Evolutionary conservation across 2,329 filamentous ascomycete species (phyloP).

Genomic region (Taxawa tesnikishii): DNA sequence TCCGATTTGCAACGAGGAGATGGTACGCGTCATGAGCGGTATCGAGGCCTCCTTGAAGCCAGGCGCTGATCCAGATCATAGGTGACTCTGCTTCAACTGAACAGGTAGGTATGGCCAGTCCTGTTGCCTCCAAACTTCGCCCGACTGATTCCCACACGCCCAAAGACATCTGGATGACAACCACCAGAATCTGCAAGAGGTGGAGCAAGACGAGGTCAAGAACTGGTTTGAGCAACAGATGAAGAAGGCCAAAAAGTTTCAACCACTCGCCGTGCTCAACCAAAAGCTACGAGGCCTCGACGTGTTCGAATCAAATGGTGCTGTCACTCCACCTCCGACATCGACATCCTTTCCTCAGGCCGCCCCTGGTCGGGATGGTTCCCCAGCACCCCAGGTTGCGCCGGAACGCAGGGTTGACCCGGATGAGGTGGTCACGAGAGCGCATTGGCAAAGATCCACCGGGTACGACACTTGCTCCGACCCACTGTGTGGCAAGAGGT

Average conservation of each 20-base stretch:
- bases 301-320: conserved; percentile 86
- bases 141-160: conserved; percentile 8
- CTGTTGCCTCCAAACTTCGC: neutral
- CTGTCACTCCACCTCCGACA: conserved; percentile 31
- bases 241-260: conserved; percentile 83
- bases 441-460: conserved; percentile 76
- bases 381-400: conserved; percentile 22
- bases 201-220: conserved; percentile 87
- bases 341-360: conserved; percentile 22
- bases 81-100: conserved; percentile 86
- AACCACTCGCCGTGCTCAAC: conserved; percentile 80
- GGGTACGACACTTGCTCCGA: conserved; percentile 75
- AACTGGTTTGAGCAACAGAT: conserved; percentile 96
- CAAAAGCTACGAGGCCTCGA: conserved; percentile 88
- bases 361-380: conserved; percentile 13
- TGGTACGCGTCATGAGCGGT: conserved; percentile 44
- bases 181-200: conserved; percentile 78
- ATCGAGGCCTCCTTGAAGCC: neutral
- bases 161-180: conserved; percentile 69
- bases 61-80: conserved; percentile 22
- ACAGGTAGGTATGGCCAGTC: conserved; percentile 41
- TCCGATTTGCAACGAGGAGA: conserved; percentile 97
- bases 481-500: conserved; percentile 66
- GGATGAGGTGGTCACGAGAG: conserved; percentile 76
- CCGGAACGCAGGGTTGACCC: conserved; percentile 47